Base-by-base conservation (phyloP, 1,284 basidiomycete species). In the Vanrija sp. region DNA sequence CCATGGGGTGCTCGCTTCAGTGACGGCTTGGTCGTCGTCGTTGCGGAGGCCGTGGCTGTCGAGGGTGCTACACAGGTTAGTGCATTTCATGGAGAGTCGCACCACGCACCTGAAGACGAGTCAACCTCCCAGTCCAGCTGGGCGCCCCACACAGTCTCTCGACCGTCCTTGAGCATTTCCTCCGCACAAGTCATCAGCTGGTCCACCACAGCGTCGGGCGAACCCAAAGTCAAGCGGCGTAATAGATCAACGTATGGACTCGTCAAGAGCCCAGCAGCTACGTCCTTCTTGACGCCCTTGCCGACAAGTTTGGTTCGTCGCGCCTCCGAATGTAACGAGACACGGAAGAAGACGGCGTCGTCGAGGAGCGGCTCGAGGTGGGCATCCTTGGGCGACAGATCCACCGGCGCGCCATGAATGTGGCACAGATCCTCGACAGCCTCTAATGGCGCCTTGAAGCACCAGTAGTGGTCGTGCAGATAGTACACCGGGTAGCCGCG, bases 401-500 rank as follows among this genome's bases (percentile, higher is more conserved):
- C 63, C 6, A 74, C 54, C 3, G 71, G 69, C 12, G 53, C 49
- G 6, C 72, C 73, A 47, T 73, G 67, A 5, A 40, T 34, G 1
- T 62, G 61, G 19, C 67, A 58, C 21, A 66, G 67, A 1, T 68
- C 61, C 15, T 46, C 43, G 4, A 65, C 51, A 7, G 58, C 58
- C 16, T 57, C 58, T 39, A 68, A 56, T 1, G 64, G 76, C 1
- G 73, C 70, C 26, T 64, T 60, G 64, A 77, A 76, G 38, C 78
- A 72, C 78, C 78, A 80, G 12, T 64, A 63, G 38, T 75, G 67
- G 21, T 73, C 65, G 1, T 58, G 42, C 15, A 71, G 64, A 43
- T 71, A 68, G 10, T 71, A 66, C 21, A 79, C 68, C 0, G 77
- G 77, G 50, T 74, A 67, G 3, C 66, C 67, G 44, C 66, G 65